Conservation (phyloP, 2,329 filamentous ascomycete genomes). For the Hymenoscyphus occultus region DNA sequence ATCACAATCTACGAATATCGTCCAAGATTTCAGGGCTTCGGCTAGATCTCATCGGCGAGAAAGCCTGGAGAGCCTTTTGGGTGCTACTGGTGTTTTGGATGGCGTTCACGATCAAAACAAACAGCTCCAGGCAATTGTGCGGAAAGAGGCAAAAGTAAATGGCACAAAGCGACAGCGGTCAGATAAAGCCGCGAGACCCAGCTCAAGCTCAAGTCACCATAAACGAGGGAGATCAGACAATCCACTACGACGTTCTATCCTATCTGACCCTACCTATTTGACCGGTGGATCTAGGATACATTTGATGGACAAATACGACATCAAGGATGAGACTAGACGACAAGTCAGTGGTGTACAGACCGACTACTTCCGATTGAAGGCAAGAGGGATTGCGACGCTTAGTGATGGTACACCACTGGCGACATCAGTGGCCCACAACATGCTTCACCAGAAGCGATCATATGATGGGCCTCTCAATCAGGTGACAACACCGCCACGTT, state of each 20-base stretch:
- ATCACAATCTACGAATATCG: constrained; percentile 28
- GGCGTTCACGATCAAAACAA: constrained; percentile 28
- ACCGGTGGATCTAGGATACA: constrained; percentile 34
- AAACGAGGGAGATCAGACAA: constrained; percentile 29
- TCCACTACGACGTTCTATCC: constrained; percentile 30
- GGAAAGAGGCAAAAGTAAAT: constrained; percentile 11
- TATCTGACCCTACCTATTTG: constrained; percentile 35
- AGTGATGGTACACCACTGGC: constrained; percentile 34
- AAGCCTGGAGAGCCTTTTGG: constrained; percentile 32
- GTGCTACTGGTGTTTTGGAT: constrained; percentile 27
- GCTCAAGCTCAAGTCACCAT: constrained; percentile 22
- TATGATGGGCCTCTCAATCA: constrained; percentile 28
- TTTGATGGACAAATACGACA: constrained; percentile 27
- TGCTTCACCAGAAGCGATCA: constrained; percentile 28
- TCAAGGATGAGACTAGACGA: constrained; percentile 24
- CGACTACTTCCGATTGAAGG: constrained; percentile 39
- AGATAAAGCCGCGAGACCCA: constrained; percentile 17
- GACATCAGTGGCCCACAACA: constrained; percentile 29
- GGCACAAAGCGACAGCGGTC: constrained; percentile 26
- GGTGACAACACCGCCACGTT: constrained; percentile 21
- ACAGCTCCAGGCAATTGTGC: constrained; percentile 24
- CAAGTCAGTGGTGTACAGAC: constrained; percentile 36
- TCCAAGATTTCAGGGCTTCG: constrained; percentile 35
- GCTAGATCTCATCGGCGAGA: constrained; percentile 19
- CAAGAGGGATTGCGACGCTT: constrained; percentile 35